Percentiles rank a stretch among this genome's conserved stretches.
Evolutionary conservation across 768 basidiomycete genomes (phyloP).

Genomic region (Udeniomyces megalosporus): DNA sequence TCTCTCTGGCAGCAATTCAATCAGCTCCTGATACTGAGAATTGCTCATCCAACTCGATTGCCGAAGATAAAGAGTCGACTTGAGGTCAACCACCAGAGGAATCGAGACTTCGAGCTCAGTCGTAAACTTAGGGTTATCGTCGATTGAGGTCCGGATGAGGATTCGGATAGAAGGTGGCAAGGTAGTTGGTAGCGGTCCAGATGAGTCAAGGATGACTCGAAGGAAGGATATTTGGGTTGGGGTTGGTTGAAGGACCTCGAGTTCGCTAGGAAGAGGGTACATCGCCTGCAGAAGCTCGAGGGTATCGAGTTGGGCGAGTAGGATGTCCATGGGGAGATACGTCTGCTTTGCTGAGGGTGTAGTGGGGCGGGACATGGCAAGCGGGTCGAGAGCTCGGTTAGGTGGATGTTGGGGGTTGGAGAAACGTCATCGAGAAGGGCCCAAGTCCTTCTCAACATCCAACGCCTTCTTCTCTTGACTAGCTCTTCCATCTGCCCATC

Average conservation of each 20-base stretch:
- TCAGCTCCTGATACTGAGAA: background rate
- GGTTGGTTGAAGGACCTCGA: conserved; percentile 15
- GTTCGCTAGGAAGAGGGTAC: conserved; percentile 23
- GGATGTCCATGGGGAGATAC: no score
- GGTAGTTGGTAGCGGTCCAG: conserved; percentile 4
- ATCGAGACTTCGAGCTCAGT: background rate
- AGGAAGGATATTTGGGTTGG: conserved; percentile 8
- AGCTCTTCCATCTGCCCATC: no score
- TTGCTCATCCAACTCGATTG: background rate
- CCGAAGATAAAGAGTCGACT: background rate
- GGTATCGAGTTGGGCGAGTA: conserved; percentile 18
- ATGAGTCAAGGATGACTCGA: conserved; percentile 15
- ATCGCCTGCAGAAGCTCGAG: conserved; percentile 23
- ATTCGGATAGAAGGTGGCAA: background rate
- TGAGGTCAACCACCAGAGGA: background rate
- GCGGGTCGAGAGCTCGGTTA: no score
- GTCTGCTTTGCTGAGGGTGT: no score
- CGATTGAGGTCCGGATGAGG: conserved; percentile 3
- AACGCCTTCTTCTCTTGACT: no score
- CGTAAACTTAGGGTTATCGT: background rate
- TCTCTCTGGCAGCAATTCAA: background rate
- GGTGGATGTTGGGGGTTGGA: no score
- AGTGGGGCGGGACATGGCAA: no score
- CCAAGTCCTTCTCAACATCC: no score
- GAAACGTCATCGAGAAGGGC: background rate